phyloP scores from a whole-genome alignment of 1,139 yeast species.

The Spencermartinsiella ligniputridi region DNA sequence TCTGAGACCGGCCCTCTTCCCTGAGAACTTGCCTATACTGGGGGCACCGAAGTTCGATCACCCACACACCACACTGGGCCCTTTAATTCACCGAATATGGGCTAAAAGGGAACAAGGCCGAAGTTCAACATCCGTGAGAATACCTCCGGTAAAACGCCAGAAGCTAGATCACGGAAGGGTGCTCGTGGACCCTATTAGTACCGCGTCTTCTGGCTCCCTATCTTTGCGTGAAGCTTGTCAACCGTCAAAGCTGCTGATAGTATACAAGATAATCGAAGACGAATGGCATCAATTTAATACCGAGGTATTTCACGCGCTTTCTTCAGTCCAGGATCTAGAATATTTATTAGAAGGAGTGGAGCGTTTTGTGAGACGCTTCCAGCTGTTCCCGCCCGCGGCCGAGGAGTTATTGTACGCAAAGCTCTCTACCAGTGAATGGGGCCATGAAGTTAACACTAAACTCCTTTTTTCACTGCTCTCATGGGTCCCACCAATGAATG shows the following conservation, averaged over 20 bases:
- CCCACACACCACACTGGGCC: too few species aligned
- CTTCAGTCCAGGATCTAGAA: conserved; percentile 12
- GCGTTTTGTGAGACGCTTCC: conserved; percentile 19
- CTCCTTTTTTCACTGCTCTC: conserved; percentile 16
- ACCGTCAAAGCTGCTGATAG: too few species aligned
- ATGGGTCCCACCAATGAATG: conserved; percentile 17
- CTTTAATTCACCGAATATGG: too few species aligned
- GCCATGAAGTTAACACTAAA: conserved; percentile 15
- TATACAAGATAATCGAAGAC: conserved; percentile 3
- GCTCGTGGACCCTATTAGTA: too few species aligned
- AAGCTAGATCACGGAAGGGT: too few species aligned
- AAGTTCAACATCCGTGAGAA: too few species aligned
- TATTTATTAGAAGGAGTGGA: conserved; percentile 14
- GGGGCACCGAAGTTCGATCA: too few species aligned
- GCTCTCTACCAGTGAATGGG: conserved; percentile 14
- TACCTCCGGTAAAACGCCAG: too few species aligned
- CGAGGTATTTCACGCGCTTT: conserved; percentile 24
- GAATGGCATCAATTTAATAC: conserved; percentile 26
- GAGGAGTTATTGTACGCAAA: conserved; percentile 20
- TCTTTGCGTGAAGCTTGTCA: too few species aligned
- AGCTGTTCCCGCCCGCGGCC: conserved; percentile 22
- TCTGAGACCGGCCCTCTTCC: conserved; percentile 27
- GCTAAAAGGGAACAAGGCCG: too few species aligned
- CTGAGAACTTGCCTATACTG: conserved; percentile 26
- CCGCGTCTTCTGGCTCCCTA: too few species aligned